Evolutionary conservation across 805 yeast genomes (phyloP).

Genomic region (Ogataea henricii): DNA sequence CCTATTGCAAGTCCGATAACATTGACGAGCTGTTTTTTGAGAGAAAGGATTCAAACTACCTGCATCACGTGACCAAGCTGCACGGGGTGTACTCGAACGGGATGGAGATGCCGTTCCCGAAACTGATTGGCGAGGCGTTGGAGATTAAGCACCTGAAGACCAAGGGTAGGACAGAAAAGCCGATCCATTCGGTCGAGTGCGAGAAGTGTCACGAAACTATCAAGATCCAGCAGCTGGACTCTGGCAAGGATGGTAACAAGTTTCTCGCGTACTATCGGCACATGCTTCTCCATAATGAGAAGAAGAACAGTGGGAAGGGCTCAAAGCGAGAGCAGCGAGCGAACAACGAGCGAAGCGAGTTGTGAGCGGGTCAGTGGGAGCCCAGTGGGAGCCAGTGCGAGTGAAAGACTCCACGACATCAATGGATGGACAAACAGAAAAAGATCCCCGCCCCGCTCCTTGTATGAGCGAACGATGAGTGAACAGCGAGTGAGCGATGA

Average conservation of each 20-base stretch:
- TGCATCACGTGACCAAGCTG: conserved; percentile 35
- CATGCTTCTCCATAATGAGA: conserved; percentile 30
- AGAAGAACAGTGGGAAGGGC: conserved; percentile 24
- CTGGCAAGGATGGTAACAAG: conserved; percentile 22
- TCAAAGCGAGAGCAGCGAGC: background rate
- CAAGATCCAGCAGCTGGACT: conserved; percentile 24
- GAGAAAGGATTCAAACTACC: conserved; percentile 29
- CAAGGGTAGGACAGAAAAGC: conserved; percentile 18
- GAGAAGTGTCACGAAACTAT: conserved; percentile 22
- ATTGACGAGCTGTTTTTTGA: conserved; percentile 26
- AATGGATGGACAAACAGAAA: too few species aligned
- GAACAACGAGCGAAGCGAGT: too few species aligned
- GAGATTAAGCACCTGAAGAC: conserved; percentile 21
- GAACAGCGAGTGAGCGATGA: too few species aligned
- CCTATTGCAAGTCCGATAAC: conserved; percentile 28
- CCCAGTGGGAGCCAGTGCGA: too few species aligned
- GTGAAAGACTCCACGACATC: too few species aligned
- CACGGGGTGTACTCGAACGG: conserved; percentile 38
- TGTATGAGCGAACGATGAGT: too few species aligned
- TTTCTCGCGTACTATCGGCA: conserved; percentile 33
- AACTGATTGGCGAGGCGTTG: conserved; percentile 22
- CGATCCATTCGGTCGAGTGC: conserved; percentile 28
- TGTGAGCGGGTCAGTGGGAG: too few species aligned
- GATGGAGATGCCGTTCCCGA: conserved; percentile 31
- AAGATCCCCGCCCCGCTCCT: too few species aligned